Evolutionary conservation across 75 land plant genomes (phyloP), one percentile per base, ranked within the genome.

Genomic region (Pseudotsuga menziesii): DNA sequence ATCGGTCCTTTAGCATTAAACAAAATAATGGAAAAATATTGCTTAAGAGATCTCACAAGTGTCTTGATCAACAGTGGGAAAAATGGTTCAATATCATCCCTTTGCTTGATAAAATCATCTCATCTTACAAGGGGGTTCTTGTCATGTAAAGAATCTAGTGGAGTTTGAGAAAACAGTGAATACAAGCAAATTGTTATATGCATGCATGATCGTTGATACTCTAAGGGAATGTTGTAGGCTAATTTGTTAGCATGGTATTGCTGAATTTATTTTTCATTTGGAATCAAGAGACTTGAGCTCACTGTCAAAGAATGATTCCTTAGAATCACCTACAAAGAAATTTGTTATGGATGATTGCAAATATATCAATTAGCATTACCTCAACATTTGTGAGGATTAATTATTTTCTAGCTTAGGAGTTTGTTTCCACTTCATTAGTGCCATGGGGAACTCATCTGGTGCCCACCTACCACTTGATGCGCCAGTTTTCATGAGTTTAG

Each of bases 201-300:
- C 95, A 20, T 97, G 99, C 79, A 78, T 79, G 67, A 81, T 84
- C 0, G 86, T 97, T 75, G 98, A 94, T 78, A 91, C 93, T 58
- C 85, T 97, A 39, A 97, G 90, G 67, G 99, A 97, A 80, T 94
- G 98, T 76, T 94, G 95, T 75, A 83, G 89, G 66, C 97, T 98
- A 54, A 78, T 81, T 56, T 97, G 99, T 77, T 89, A 89, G 78
- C 87, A 90, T 72, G 92, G 83, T 35, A 83, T 97, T 58, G 75
- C 62, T 72, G 86, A 92, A 27, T 93, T 93, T 75, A 93, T 94
- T 55, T 61, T 89, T 78, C 86, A 76, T 57, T 76, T 96, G 58
- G 89, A 91, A 12, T 76, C 75, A 36, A 54, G 75, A 39, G 78
- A 77, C n/a, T 75, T 73, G 11, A 64, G 71, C 26, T 23, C 82